Conservation (phyloP, 179 eudicot genomes). For the Amaranthus tricolor region DNA sequence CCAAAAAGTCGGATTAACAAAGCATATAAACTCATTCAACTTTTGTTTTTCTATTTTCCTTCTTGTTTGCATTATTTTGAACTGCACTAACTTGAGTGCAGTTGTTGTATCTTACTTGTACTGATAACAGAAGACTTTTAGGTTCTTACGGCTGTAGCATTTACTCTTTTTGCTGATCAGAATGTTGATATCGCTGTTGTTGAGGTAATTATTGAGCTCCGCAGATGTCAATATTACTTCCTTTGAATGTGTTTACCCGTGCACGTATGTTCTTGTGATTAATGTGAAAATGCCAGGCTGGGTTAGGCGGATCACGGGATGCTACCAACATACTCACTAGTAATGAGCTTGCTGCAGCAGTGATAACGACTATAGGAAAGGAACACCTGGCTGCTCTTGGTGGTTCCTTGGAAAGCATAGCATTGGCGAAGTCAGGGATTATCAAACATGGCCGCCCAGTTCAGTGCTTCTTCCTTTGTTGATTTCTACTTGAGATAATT, state of each 20-base stretch:
- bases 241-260: background rate
- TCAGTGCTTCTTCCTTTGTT: conserved; percentile 54
- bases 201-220: conserved; percentile 5
- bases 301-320: conserved; percentile 96
- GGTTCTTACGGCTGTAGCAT: conserved; percentile 18
- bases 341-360: conserved; percentile 68
- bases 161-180: conserved; percentile 17
- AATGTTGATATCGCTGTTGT: conserved; percentile 17
- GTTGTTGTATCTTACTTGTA: background rate
- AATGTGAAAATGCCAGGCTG: conserved; percentile 56
- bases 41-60: background rate
- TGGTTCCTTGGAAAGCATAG: conserved; percentile 93
- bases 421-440: conserved; percentile 92
- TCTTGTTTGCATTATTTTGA: background rate
- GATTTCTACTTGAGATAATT: conserved; percentile 14
- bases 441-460: conserved; percentile 85
- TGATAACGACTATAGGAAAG: conserved; percentile 81
- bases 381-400: conserved; percentile 99
- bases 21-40: background rate
- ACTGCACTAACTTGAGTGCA: background rate
- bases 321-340: conserved; percentile 81
- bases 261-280: background rate
- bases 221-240: background rate
- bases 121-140: background rate
- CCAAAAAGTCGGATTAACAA: background rate